Evolutionary conservation across 768 basidiomycete species (phyloP).

Genomic region (Neoboletus brunneissimus): DNA sequence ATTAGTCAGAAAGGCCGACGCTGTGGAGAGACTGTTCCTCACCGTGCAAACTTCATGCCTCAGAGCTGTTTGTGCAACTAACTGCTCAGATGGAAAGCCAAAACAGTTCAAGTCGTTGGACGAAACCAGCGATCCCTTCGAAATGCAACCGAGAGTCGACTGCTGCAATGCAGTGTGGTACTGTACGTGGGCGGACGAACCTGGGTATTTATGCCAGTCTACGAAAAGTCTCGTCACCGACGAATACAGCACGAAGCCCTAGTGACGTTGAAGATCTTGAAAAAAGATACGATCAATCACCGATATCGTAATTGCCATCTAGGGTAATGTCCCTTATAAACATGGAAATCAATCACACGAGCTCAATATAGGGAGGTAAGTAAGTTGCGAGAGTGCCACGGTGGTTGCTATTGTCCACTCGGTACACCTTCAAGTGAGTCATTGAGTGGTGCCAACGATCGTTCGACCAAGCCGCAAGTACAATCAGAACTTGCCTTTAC

Average conservation of each 20-base stretch:
- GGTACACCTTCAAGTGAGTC: background rate
- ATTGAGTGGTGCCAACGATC: background rate
- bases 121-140: background rate
- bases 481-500: background rate
- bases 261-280: background rate
- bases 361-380: background rate
- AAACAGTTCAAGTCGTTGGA: background rate
- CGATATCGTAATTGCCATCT: background rate
- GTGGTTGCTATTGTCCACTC: background rate
- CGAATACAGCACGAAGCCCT: background rate
- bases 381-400: too few relatives aligned
- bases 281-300: background rate
- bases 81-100: background rate
- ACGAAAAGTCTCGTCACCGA: background rate
- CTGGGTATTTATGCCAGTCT: background rate
- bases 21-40: constrained; percentile 9
- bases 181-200: background rate
- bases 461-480: background rate
- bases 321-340: background rate
- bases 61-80: background rate
- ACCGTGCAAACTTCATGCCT: constrained; percentile 63
- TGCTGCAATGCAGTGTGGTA: background rate
- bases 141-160: background rate
- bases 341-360: background rate
- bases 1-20: background rate